Base-by-base conservation (phyloP, 148 eudicot species). In the Simmondsia chinensis region DNA sequence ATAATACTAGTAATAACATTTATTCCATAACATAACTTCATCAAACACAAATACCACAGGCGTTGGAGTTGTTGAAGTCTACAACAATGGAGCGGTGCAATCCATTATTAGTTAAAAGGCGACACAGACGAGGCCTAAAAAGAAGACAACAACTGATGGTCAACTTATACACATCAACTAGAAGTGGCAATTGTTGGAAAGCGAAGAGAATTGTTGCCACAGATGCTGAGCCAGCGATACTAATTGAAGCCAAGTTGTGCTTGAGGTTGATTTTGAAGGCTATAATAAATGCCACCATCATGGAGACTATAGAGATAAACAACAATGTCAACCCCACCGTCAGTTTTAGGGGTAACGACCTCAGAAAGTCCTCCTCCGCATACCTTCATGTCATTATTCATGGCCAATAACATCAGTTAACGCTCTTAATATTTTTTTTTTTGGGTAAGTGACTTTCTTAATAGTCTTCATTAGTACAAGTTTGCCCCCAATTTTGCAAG, bases 311-410 rank as follows among this genome's bases (percentile, higher is more conserved):
- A 0, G 70, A 65, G 13, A 58, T 9, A 32, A 65, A 47, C 4
- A 65, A 52, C 27, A 61, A 12, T 7, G 39, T 20, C 0, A 58
- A 36, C 0, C 70, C 70, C 9, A 34, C n/a, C 55, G 59, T 46
- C 20, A 58, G 35, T 40, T 39, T 58, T 7, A 7, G 36, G 2
- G 70, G 70, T 32, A 65, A 52, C 2, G 56, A 46, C 1, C 14
- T 1, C 0, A 45, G 34, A 9, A 65, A 65, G 36, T 58, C 60
- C 17, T 43, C 9, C 21, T 65, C 48, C 1, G 33, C 27, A 36
- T 50, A 46, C 13, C 55, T 50, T 29, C 64, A 66, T 9, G 60
- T 66, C 17, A 66, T 21, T 14, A n/a, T n/a, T n/a, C n/a, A 66
- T 66, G 1, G 65, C 46, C 9, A 59, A 31, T 20, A 66, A 60